A percentile compares a stretch with the other conserved stretches of the same genome.
These are phyloP conservation scores for Backusella circina DNA, from an alignment of 192 early-diverging fungal genomes.

Conservation along the genomic window DNA sequence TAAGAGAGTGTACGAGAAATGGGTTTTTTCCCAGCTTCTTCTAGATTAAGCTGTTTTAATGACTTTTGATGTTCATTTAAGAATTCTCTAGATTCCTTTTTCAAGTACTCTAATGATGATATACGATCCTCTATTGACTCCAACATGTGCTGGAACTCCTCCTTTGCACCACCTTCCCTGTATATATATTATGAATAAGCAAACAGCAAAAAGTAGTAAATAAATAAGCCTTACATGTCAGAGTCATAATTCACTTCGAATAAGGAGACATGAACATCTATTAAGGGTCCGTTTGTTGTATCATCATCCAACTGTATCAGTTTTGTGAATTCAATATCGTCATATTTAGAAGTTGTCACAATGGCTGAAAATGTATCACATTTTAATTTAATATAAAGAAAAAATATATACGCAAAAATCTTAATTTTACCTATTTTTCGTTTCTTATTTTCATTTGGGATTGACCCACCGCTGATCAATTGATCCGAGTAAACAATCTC, in stretches of 20 bases:
- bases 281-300: constrained; percentile 1
- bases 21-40: background rate
- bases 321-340: constrained; percentile 24
- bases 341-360: constrained; percentile 8
- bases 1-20: background rate
- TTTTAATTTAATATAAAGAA: constrained; percentile 1
- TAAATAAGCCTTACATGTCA: background rate
- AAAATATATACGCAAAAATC: background rate
- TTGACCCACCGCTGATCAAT: background rate
- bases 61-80: background rate
- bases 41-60: background rate
- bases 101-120: background rate
- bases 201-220: background rate
- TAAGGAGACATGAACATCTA: constrained; percentile 30
- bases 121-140: background rate
- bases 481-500: background rate
- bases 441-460: background rate
- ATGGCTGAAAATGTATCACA: constrained; percentile 6
- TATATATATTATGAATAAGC: background rate
- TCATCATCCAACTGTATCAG: constrained; percentile 9
- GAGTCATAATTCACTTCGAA: constrained; percentile 8
- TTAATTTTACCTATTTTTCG: background rate
- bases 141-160: background rate
- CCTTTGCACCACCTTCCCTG: background rate
- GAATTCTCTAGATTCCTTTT: background rate